phyloP scores from a whole-genome alignment of 1,284 basidiomycete species.

The Athelia psychrophila region DNA sequence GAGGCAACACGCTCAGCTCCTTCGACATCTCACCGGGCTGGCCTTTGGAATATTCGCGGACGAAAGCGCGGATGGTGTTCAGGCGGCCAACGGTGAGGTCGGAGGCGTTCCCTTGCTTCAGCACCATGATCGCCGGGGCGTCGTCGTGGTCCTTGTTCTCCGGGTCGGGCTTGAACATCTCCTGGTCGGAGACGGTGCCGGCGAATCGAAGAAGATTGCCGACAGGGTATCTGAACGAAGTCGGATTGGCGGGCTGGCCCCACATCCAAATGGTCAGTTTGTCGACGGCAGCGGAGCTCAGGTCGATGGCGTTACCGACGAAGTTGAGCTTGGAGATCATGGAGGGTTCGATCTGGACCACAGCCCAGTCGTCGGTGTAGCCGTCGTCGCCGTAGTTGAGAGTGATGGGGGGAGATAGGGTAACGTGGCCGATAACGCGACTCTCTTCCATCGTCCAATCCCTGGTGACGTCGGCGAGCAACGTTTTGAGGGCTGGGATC shows the following conservation, averaged over 20 bases:
- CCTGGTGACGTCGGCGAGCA: constrained; percentile 19
- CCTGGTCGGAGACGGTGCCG: constrained; percentile 20
- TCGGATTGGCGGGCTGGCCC: constrained; percentile 12
- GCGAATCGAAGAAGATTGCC: constrained; percentile 25
- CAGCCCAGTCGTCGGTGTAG: constrained; percentile 29
- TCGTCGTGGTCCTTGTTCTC: constrained; percentile 19
- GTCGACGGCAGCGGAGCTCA: constrained; percentile 11
- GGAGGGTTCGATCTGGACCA: constrained; percentile 26
- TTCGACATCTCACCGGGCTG: constrained; percentile 15
- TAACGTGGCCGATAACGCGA: constrained; percentile 30
- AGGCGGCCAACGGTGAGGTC: constrained; percentile 28
- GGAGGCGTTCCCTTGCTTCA: constrained; percentile 29
- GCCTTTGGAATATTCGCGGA: constrained; percentile 15
- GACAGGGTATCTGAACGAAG: constrained; percentile 22
- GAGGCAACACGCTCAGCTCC: constrained; percentile 23
- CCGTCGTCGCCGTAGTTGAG: constrained; percentile 14
- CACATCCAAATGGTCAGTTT: constrained; percentile 14
- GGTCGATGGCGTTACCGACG: constrained; percentile 25
- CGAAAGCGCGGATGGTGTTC: constrained; percentile 22
- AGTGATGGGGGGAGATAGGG: constrained; percentile 25
- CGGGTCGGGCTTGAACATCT: constrained; percentile 22
- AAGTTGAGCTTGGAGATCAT: constrained; percentile 19
- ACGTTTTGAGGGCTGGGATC: constrained; percentile 18
- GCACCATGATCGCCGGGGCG: constrained; percentile 26
- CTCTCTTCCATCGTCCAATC: constrained; percentile 19